A percentile compares a stretch with the other conserved stretches of the same genome.
phyloP scores from a whole-genome alignment of 2,329 filamentous ascomycete genomes.

The Fusarium coffeatum region DNA sequence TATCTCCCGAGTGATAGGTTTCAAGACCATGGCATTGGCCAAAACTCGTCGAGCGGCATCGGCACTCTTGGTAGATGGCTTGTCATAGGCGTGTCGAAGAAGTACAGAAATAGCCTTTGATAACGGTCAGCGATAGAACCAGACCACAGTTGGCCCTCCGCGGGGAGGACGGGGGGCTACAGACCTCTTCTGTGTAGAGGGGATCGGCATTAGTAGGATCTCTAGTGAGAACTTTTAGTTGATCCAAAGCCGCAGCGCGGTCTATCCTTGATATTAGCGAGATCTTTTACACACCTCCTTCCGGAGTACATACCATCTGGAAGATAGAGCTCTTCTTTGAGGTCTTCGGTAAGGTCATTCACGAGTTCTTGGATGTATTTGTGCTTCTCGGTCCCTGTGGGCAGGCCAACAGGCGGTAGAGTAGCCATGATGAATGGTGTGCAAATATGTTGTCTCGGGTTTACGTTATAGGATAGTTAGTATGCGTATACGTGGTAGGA shows the following conservation, averaged over 20 bases:
- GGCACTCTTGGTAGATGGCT: slow-evolving; percentile 70
- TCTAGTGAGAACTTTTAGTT: slow-evolving; percentile 76
- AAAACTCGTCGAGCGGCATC: slow-evolving; percentile 84
- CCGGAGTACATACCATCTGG: slow-evolving; percentile 62
- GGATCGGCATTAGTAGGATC: slow-evolving; percentile 78
- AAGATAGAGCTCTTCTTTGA: slow-evolving; percentile 68
- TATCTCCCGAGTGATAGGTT: slow-evolving; percentile 57
- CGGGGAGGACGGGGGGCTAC: slow-evolving; percentile 30
- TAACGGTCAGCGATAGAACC: slow-evolving; percentile 18
- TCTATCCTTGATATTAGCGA: slow-evolving; percentile 59
- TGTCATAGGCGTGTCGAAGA: slow-evolving; percentile 78
- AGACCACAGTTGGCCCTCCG: slow-evolving; percentile 3
- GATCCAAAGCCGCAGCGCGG: slow-evolving; percentile 68
- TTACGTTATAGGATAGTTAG: not conserved
- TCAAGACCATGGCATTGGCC: slow-evolving; percentile 77
- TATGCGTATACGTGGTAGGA: not conserved
- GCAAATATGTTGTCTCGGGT: not conserved
- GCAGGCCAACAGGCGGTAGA: slow-evolving; percentile 43
- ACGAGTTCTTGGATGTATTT: slow-evolving; percentile 75
- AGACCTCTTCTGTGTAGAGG: slow-evolving; percentile 84
- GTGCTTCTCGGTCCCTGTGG: slow-evolving; percentile 65
- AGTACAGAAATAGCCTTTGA: slow-evolving; percentile 79
- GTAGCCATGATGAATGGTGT: slow-evolving; percentile 37
- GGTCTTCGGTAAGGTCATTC: slow-evolving; percentile 69
- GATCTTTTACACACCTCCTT: not conserved